Conservation (phyloP, 1,284 basidiomycete species). For the Apiotrichum akiyoshidainum region DNA sequence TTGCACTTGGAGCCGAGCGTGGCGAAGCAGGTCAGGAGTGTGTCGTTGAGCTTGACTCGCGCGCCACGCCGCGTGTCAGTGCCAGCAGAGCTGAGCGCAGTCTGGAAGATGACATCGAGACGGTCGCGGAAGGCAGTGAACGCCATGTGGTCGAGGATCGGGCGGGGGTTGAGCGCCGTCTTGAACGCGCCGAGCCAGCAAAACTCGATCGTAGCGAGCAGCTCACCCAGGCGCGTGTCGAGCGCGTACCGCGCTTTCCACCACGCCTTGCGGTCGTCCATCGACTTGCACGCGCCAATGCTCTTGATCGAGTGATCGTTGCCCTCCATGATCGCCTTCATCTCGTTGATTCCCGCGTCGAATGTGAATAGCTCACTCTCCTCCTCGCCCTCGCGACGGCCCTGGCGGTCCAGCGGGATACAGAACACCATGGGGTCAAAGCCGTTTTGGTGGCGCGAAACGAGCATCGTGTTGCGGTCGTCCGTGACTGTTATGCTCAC, state of each 20-base stretch:
- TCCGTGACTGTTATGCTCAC: constrained; percentile 78
- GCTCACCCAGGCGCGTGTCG: constrained; percentile 69
- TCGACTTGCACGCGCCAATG: constrained; percentile 42
- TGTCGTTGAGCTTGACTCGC: constrained; percentile 61
- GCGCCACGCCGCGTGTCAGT: constrained; percentile 41
- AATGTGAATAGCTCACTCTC: constrained; percentile 71
- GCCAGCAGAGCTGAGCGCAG: constrained; percentile 60
- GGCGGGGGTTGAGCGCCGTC: constrained; percentile 67
- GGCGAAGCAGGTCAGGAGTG: constrained; percentile 79
- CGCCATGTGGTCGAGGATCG: constrained; percentile 54
- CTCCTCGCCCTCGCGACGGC: constrained; percentile 71
- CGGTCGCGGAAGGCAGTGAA: constrained; percentile 61
- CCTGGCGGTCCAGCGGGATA: constrained; percentile 74
- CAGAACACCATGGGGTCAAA: constrained; percentile 74
- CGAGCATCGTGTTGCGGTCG: constrained; percentile 76
- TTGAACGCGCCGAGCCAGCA: constrained; percentile 98
- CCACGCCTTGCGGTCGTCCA: constrained; percentile 57
- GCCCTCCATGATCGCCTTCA: constrained; percentile 72
- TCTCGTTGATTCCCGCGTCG: constrained; percentile 67
- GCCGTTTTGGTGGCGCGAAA: constrained; percentile 70
- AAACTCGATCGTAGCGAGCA: constrained; percentile 84
- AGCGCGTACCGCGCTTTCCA: constrained; percentile 76
- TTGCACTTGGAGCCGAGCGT: constrained; percentile 73
- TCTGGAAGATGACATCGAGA: constrained; percentile 71
- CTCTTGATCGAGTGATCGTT: constrained; percentile 55